Evolutionary conservation across 164 flowering plant species (phyloP).

Genomic region (Akebia trifoliata): DNA sequence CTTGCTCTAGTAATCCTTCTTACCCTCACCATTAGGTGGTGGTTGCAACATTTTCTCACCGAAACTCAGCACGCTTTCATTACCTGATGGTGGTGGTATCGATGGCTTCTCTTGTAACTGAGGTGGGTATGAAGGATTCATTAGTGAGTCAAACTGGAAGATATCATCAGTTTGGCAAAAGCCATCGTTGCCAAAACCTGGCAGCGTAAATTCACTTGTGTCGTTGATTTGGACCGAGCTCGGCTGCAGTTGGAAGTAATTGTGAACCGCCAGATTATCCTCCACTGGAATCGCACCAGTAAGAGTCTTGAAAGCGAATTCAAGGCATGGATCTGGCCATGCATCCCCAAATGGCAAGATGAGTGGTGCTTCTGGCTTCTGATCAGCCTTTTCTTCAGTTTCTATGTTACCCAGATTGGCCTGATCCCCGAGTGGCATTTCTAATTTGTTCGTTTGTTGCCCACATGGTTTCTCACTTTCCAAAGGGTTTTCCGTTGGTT

Average conservation of each 20-base stretch:
- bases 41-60: conserved; percentile 10
- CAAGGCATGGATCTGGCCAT: conserved; percentile 44
- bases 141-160: conserved; percentile 13
- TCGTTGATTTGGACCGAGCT: conserved; percentile 20
- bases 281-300: conserved; percentile 41
- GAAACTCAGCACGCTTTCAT: conserved; percentile 16
- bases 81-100: conserved; percentile 6
- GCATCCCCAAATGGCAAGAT: conserved; percentile 25
- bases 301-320: conserved; percentile 50
- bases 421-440: background rate
- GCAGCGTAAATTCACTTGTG: conserved; percentile 7
- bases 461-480: background rate
- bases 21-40: background rate
- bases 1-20: conserved; percentile 6
- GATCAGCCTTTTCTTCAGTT: conserved; percentile 9
- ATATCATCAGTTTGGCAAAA: conserved; percentile 17
- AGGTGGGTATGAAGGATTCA: conserved; percentile 7
- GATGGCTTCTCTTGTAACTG: conserved; percentile 14
- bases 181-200: conserved; percentile 16
- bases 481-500: background rate
- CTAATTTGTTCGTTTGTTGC: conserved; percentile 1
- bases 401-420: conserved; percentile 2
- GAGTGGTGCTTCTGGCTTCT: conserved; percentile 19
- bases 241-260: conserved; percentile 28
- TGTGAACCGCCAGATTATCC: conserved; percentile 20